Base-by-base conservation (phyloP, 225 moss, liverwort and hornwort species). In the Straminergon stramineum region DNA sequence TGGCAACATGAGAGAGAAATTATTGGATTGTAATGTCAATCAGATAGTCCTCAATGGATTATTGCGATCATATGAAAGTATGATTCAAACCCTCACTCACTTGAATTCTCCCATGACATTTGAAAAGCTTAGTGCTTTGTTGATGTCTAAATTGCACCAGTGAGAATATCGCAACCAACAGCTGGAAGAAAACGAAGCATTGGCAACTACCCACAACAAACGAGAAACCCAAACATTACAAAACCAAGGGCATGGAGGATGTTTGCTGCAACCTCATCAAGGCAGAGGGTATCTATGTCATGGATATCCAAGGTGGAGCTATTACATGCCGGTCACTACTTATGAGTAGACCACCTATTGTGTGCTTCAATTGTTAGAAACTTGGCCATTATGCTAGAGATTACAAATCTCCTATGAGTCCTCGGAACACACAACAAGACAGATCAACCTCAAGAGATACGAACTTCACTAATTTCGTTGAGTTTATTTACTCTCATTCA, bases 381-480 rank as follows among this genome's bases (percentile, higher is more conserved):
- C 22, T 0, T 0, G 13, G 12, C 4, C n/a, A 69, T 2, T 7
- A 22, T 2, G 13, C 22, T 7, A 22, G 69, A n/a, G 7, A 22
- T 2, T n/a, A 11, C 13, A 7, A 2, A n/a, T 20, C 7, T 26
- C 26, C 6, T 7, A 11, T 2, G 9, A 48, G 48, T 15, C 31
- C 31, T 4, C 7, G 5, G 22, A 37, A n/a, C 0, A 1, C 6
- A 12, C 1, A n/a, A 4, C 22, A 69, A 22, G 69, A 13, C 4
- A 3, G 5, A 2, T 7, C 2, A 0, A 12, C 13, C 4, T 2
- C 2, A 3, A 4, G 7, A 69, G 69, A 23, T n/a, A 69, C 7
- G 4, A 7, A 0, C 2, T 69, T 4, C 3, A 13, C 69, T 23
- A 69, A n/a, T 69, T n/a, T 3, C 0, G 7, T 0, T 4, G 7